Base-by-base conservation (phyloP, 345 rosid species). In the Linum usitatissimum region DNA sequence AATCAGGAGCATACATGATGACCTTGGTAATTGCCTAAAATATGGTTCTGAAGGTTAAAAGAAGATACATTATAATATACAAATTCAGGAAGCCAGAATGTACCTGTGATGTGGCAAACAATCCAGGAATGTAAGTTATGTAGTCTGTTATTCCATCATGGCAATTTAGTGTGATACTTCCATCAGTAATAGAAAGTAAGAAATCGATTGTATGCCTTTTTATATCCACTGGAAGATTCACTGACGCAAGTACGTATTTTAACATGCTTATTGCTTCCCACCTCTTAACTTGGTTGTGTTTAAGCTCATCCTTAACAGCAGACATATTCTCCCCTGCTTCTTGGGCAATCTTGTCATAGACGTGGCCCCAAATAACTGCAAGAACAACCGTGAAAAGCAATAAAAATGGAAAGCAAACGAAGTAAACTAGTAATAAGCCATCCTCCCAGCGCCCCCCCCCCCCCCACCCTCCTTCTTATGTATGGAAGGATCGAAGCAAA, bases 201-300 rank as follows among this genome's bases (percentile, higher is more conserved):
- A 93, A 79, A 34, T 87, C 78, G 6, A 93, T 72, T 19, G 87
- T 72, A 49, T 87, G 81, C 66, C 78, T 69, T 84, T 75, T 90
- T 62, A 87, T 72, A 70, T 83, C 81, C 96, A 89, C 90, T 28
- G 79, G 78, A 62, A 87, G 76, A 70, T 68, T 65, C 51, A 63
- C 71, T 49, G 86, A 76, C 36, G 90, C 75, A 45, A 90, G 68
- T 76, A 87, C 45, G 73, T 81, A 73, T 77, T 76, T 87, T 68
- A 84, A 67, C 88, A 86, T 87, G 79, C 84, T 90, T 63, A 86
- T 38, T 42, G 94, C 86, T 82, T 75, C 82, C 99, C 94, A 93
- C 70, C 90, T 78, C 69, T 81, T 78, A 34, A 72, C 73, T 58
- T 69, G 90, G 68, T 76, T 75, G 64, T 55, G 77, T 75, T 55